A percentile compares a stretch with the other conserved stretches of the same genome.
These are phyloP conservation scores for Backusella westeae DNA, from an alignment of 192 early-diverging fungal species.

Conservation along the genomic window DNA sequence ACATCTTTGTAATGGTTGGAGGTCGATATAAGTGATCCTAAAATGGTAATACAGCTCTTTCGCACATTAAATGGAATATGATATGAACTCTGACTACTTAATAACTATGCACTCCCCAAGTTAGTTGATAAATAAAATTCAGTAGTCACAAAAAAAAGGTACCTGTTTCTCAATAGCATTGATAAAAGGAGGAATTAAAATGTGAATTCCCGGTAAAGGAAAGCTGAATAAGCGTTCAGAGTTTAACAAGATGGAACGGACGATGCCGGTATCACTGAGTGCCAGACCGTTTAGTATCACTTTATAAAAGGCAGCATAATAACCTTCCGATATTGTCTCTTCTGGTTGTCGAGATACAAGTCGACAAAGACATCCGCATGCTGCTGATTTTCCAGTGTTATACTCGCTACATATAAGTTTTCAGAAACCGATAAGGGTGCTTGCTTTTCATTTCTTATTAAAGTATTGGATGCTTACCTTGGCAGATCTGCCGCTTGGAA, in stretches of 20 bases:
- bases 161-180: conserved; percentile 61
- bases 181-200: conserved; percentile 66
- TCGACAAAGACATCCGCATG: conserved; percentile 68
- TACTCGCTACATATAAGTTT: conserved; percentile 45
- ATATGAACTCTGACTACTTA: conserved; percentile 30
- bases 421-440: not conserved
- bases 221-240: conserved; percentile 66
- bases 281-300: conserved; percentile 61
- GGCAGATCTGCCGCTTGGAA: conserved; percentile 67
- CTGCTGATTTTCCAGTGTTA: conserved; percentile 58
- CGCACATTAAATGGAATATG: conserved; percentile 41
- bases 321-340: conserved; percentile 53
- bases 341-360: conserved; percentile 76
- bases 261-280: conserved; percentile 54
- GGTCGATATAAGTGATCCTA: conserved; percentile 41
- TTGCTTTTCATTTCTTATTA: not conserved
- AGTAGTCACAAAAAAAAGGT: not conserved
- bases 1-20: conserved; percentile 33
- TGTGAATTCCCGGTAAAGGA: conserved; percentile 65
- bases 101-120: conserved; percentile 21
- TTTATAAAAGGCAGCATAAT: conserved; percentile 70
- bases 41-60: conserved; percentile 45
- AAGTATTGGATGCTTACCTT: conserved; percentile 38
- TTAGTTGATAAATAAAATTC: not conserved
- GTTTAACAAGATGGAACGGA: conserved; percentile 67